These are phyloP conservation scores for Fomitopsis betulina DNA, from an alignment of 1,284 basidiomycete genomes.

Conservation along the genomic window DNA sequence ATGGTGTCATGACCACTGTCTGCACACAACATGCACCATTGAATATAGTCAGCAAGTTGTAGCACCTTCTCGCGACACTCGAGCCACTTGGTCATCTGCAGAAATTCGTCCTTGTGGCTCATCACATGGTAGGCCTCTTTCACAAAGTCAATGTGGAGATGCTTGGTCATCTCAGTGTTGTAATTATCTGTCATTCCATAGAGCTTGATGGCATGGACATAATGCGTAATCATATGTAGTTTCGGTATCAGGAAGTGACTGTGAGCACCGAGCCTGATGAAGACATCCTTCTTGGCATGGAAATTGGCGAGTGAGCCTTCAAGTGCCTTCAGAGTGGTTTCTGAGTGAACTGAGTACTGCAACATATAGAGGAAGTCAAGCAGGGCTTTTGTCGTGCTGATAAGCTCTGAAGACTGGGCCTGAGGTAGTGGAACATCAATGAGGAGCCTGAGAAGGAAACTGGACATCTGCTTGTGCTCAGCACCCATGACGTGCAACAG, in stretches of 20 bases:
- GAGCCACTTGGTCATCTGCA: constrained; percentile 33
- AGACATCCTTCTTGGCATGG: constrained; percentile 24
- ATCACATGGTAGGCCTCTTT: constrained; percentile 27
- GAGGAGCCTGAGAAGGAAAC: constrained; percentile 7
- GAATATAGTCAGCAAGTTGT: neutral
- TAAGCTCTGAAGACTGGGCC: neutral
- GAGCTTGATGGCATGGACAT: constrained; percentile 13
- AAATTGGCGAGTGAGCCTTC: constrained; percentile 18
- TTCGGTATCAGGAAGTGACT: constrained; percentile 26
- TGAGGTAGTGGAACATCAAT: constrained; percentile 5
- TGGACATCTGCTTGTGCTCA: constrained; percentile 17
- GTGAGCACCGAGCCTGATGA: constrained; percentile 20
- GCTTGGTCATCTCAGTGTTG: constrained; percentile 23
- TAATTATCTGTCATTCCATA: constrained; percentile 22
- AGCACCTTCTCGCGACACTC: constrained; percentile 12
- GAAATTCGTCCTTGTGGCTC: constrained; percentile 28
- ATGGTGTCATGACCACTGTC: too few species aligned
- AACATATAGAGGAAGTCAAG: constrained; percentile 18
- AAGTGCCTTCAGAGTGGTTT: constrained; percentile 15
- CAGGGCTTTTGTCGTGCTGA: constrained; percentile 10
- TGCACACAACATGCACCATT: too few species aligned
- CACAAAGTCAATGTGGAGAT: constrained; percentile 26
- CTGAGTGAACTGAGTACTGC: constrained; percentile 17
- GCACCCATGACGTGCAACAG: constrained; percentile 11
- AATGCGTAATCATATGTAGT: constrained; percentile 23